Evolutionary conservation across 1,139 yeast genomes (phyloP).

Genomic region (Blastobotrys ciferrii): DNA sequence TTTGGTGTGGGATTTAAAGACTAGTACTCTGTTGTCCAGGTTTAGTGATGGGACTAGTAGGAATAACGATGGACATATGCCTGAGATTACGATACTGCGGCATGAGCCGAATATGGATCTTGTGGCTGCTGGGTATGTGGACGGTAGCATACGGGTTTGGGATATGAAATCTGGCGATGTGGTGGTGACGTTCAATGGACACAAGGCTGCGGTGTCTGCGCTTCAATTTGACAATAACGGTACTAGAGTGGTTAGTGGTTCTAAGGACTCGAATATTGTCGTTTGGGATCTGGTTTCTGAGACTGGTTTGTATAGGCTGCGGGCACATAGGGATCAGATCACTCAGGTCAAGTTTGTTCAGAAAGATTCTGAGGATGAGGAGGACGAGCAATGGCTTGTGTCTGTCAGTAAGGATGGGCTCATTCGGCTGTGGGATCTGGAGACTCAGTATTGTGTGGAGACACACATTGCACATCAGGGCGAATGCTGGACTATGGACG

Average conservation of each 20-base stretch:
- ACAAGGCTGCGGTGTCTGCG: constrained; percentile 67
- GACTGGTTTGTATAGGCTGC: constrained; percentile 78
- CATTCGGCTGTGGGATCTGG: constrained; percentile 88
- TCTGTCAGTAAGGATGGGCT: constrained; percentile 87
- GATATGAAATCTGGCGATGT: constrained; percentile 78
- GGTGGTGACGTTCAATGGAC: constrained; percentile 81
- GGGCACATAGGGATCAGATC: constrained; percentile 87
- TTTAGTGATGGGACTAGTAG: constrained; percentile 51
- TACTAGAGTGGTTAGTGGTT: constrained; percentile 81
- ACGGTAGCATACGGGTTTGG: constrained; percentile 92
- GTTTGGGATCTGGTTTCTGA: constrained; percentile 96
- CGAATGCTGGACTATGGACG: constrained; percentile 80
- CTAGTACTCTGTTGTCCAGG: constrained; percentile 65
- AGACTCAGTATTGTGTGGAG: constrained; percentile 85
- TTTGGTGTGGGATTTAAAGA: constrained; percentile 86
- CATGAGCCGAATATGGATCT: constrained; percentile 55
- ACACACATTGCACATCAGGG: constrained; percentile 92
- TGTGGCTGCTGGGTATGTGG: constrained; percentile 84
- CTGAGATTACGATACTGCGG: constrained; percentile 57
- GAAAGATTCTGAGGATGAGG: constrained; percentile 20
- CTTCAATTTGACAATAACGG: constrained; percentile 76
- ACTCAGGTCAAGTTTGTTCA: constrained; percentile 60
- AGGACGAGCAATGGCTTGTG: constrained; percentile 57
- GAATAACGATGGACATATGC: constrained; percentile 30
- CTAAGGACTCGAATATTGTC: constrained; percentile 77